Conservation (phyloP, 208 protist genomes). For the Leishmania martiniquensis region DNA sequence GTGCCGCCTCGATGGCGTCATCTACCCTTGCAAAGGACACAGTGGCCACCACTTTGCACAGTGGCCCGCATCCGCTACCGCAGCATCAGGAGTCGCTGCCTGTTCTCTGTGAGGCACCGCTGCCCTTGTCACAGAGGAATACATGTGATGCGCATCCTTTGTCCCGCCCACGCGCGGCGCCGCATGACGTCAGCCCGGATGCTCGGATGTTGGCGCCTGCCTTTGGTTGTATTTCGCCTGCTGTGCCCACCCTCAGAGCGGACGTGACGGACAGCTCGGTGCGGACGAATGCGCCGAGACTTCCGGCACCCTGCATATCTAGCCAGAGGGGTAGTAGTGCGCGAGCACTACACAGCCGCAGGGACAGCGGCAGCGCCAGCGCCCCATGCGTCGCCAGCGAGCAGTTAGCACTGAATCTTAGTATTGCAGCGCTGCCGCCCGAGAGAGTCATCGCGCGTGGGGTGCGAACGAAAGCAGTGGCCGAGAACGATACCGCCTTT, state of each 20-base stretch:
- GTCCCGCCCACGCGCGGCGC: not conserved
- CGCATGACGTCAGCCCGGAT: not conserved
- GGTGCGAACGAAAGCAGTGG: not conserved
- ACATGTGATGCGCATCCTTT: not conserved
- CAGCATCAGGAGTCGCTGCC: not conserved
- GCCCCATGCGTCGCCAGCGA: not conserved
- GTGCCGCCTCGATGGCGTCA: not conserved
- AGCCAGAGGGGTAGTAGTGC: not conserved
- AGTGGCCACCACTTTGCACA: not conserved
- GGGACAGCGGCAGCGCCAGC: not conserved
- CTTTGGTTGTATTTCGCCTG: not conserved
- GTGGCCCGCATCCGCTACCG: not conserved
- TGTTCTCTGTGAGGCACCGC: not conserved
- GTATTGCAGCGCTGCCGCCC: no score
- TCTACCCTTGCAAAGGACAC: not conserved
- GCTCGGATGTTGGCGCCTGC: not conserved
- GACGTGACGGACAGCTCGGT: not conserved
- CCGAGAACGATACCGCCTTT: not conserved
- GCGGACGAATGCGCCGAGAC: not conserved
- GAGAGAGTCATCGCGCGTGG: not conserved
- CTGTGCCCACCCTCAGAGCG: not conserved
- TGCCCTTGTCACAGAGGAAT: not conserved
- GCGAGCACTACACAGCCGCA: not conserved
- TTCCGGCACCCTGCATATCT: not conserved
- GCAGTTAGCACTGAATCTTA: not conserved